A percentile compares a stretch with the other conserved stretches of the same genome.
Conservation (phyloP, 2,329 filamentous ascomycete genomes). For the Xylaria sp. region DNA sequence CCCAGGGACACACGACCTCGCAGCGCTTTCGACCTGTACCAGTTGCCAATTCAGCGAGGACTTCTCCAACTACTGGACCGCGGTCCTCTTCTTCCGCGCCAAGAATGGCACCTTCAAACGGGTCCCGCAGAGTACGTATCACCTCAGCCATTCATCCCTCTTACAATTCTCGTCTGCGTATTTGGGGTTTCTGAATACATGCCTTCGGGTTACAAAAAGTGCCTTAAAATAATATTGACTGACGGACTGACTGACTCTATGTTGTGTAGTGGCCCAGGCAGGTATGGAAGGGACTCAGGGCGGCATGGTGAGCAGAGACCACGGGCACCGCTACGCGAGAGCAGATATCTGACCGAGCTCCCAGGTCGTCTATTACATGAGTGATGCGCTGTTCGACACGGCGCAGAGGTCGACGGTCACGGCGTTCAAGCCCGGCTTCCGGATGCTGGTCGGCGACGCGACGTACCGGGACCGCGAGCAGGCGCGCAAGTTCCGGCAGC, state of each 20-base stretch:
- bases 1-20: slow-evolving; percentile 36
- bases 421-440: slow-evolving; percentile 51
- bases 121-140: slow-evolving; percentile 36
- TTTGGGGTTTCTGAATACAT: no score
- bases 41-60: slow-evolving; percentile 31
- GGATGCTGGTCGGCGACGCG: slow-evolving; percentile 50
- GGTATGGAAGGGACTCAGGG: slow-evolving; percentile 46
- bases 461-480: slow-evolving; percentile 38
- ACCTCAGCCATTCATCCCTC: background rate
- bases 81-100: slow-evolving; percentile 41
- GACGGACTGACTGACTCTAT: no score
- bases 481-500: slow-evolving; percentile 42
- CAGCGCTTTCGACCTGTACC: slow-evolving; percentile 44
- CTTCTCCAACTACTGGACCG: slow-evolving; percentile 37
- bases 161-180: no score
- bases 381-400: slow-evolving; percentile 42
- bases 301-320: slow-evolving; percentile 40
- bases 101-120: slow-evolving; percentile 47
- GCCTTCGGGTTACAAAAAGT: background rate
- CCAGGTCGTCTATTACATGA: slow-evolving; percentile 51
- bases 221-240: background rate
- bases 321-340: background rate
- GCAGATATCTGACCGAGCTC: slow-evolving; percentile 7
- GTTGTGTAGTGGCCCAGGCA: slow-evolving; percentile 35
- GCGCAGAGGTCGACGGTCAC: slow-evolving; percentile 43